These are phyloP conservation scores for Neophaeococcomyces aloes DNA, from an alignment of 2,329 filamentous ascomycete genomes.

Conservation along the genomic window DNA sequence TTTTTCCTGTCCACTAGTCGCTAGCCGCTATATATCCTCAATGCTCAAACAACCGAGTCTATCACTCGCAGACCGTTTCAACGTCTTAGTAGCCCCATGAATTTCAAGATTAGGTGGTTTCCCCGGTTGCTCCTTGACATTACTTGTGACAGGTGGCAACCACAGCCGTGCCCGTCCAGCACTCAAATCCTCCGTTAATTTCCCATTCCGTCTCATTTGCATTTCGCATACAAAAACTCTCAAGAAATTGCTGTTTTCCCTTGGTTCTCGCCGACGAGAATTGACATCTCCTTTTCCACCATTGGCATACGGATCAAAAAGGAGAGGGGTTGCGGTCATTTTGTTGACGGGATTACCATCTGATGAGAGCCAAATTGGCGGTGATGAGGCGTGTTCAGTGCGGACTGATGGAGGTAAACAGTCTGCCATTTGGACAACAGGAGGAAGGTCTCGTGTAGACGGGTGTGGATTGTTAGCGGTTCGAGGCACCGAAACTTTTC, in stretches of 20 bases:
- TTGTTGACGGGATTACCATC: constrained; percentile 23
- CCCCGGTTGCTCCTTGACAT: background rate
- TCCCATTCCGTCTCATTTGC: constrained; percentile 56
- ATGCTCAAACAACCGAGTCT: constrained; percentile 2
- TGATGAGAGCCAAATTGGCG: constrained; percentile 26
- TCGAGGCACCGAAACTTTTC: constrained; percentile 10
- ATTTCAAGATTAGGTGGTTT: too few relatives aligned
- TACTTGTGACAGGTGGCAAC: constrained; percentile 41
- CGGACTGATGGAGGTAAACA: constrained; percentile 35
- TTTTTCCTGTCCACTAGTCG: background rate
- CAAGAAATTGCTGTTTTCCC: constrained; percentile 54
- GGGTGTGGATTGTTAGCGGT: background rate
- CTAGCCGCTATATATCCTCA: constrained; percentile 1
- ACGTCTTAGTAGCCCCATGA: background rate
- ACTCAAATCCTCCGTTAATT: constrained; percentile 44
- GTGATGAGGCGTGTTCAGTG: constrained; percentile 23
- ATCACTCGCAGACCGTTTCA: background rate
- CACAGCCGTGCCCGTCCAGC: constrained; percentile 49
- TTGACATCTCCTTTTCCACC: constrained; percentile 23
- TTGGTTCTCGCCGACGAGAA: constrained; percentile 49
- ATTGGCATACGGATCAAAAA: constrained; percentile 30
- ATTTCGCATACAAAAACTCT: constrained; percentile 56
- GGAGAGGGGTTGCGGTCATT: constrained; percentile 39
- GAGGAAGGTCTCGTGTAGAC: constrained; percentile 29
- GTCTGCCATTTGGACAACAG: constrained; percentile 54